Base-by-base conservation (phyloP, 1,284 basidiomycete genomes). In the Moesziomyces sp. region DNA sequence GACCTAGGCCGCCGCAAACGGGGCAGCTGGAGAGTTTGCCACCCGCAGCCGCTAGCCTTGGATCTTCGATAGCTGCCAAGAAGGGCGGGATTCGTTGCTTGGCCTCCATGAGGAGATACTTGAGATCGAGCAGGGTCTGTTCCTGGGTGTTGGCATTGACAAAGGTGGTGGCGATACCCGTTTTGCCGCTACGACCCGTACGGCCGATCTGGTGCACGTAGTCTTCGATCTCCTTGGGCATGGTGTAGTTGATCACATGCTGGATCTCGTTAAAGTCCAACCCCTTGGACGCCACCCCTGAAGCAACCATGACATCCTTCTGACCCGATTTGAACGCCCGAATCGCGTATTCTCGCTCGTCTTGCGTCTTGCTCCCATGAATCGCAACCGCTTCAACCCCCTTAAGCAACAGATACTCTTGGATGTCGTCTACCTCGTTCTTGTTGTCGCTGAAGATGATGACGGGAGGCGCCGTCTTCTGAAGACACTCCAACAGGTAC, bases 91-190 rank as follows among this genome's bases (percentile, higher is more conserved):
- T 94, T 81, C 94, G 94, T 86, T 99, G 97, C 56, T 96, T 97
- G 2, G 96, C 95, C 85, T 99, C 97, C 88, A 97, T 92, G 53
- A 99, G 86, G 52, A 99, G 86, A 83, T 99, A 99, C 86, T 99
- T 99, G 71, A 99, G 87, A 87, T 99, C 97, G 67, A 99, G 86
- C 49, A 99, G 86, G 0, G 96, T 99, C 86, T 97, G 95, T 83
- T 99, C 95, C 0, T 91, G 88, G 3, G 95, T 97, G 80, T 93
- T 93, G 91, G 95, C 94, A 84, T 99, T 99, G 60, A 99, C 93
- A 85, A 99, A 99, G n/a, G 97, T 97, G 23, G 97, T 99, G n/a
- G 97, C 97, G 57, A 98, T 94, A 69, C 97, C 97, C 1, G 96
- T 99, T 84, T 97, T 98, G 24, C 97, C 97, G 69, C 92, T 94